Evolutionary conservation across 1,284 basidiomycete species (phyloP), one percentile per base, ranked within the genome.

Genomic region (Neotropicomus parvogracilis): DNA sequence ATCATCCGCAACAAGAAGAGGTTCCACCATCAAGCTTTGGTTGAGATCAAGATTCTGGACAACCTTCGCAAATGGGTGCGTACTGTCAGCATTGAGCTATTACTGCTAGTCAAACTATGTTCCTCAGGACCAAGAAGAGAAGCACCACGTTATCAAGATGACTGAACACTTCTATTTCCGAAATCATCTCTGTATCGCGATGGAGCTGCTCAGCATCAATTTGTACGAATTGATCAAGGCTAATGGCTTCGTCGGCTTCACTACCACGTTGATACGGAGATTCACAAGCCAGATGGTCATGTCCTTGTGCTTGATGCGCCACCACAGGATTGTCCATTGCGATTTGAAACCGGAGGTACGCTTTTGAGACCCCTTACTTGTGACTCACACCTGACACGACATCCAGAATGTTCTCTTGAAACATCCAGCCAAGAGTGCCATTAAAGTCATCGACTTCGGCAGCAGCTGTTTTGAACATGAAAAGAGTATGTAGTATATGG

Each of bases 1-100:
- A 97, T 99, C 58, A 99, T 99, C 59, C 84, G 97, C 32, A 99
- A 99, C 75, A 99, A 98, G 79, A 98, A 98, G 71, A 80, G 97
- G 37, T 99, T 99, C 78, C 95, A 99, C 67, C 91, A 97, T 61
- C 97, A 99, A 70, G 97, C 97, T 4, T 71, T 99, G 29, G 95
- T 99, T 17, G 97, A 99, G 73, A 97, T 99, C 70, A 97, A 97
- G 72, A 98, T 99, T 53, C 74, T 99, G 52, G 92, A 98, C 64
- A 97, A 91, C 65, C 75, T 99, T 59, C 83, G 89, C 40, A 93
- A 95, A 85, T 98, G 95, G 95, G 92, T 91, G 60, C 49, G 84
- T 48, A 27, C 16, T 72, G 5, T 13, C n/a, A 39, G 40, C 31
- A 27, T 45, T 44, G 50, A 32, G 12, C 10, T 20, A 27, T 49